Conservation (phyloP, 495 filamentous ascomycete genomes). For the Amorphotheca resinae region DNA sequence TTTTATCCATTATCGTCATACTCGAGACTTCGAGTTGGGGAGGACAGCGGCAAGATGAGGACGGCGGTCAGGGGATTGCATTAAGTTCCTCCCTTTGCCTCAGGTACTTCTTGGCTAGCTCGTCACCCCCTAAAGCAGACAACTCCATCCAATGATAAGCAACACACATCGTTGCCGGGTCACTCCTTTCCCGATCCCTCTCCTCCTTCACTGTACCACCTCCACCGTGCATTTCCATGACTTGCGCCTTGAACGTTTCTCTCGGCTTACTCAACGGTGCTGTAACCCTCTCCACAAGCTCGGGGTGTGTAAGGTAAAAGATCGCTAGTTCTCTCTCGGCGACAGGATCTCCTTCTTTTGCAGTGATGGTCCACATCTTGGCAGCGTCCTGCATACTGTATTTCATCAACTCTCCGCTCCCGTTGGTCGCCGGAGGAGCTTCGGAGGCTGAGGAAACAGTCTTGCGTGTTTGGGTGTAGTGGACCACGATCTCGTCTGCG, state of each 20-base stretch:
- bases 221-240: slow-evolving; percentile 51
- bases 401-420: slow-evolving; percentile 18
- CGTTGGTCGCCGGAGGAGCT: slow-evolving; percentile 6
- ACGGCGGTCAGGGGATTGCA: slow-evolving; percentile 20
- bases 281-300: slow-evolving; percentile 72
- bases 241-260: slow-evolving; percentile 83
- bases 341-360: slow-evolving; percentile 81
- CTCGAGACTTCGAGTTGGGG: no score
- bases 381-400: slow-evolving; percentile 77
- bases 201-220: slow-evolving; percentile 30
- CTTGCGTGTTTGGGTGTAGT: slow-evolving; percentile 40
- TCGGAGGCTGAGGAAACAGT: slow-evolving; percentile 23
- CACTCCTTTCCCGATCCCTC: slow-evolving; percentile 40
- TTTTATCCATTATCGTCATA: no score
- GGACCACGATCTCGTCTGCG: slow-evolving; percentile 59
- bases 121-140: slow-evolving; percentile 74
- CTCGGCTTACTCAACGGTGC: slow-evolving; percentile 73
- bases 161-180: slow-evolving; percentile 88
- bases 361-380: slow-evolving; percentile 85
- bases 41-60: no score
- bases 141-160: slow-evolving; percentile 98
- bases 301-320: slow-evolving; percentile 87
- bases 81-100: slow-evolving; percentile 39
- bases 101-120: slow-evolving; percentile 74
- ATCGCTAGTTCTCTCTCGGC: slow-evolving; percentile 93